Evolutionary conservation across 1,139 yeast genomes (phyloP).

Genomic region (Groenewaldozyma auringiensis): DNA sequence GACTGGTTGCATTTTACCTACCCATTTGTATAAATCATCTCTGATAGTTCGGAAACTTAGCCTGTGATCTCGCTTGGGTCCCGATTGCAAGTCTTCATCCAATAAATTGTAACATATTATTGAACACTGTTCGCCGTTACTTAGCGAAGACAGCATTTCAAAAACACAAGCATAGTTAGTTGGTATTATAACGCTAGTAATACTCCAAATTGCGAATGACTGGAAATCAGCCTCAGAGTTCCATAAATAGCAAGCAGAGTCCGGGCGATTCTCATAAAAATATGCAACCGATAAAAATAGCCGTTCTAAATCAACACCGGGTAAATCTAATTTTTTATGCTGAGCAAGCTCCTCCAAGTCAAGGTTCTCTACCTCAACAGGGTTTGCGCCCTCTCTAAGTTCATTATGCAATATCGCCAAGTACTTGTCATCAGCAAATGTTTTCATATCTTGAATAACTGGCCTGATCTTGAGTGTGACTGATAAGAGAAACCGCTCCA

Average conservation of each 20-base stretch:
- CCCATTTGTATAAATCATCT: neutral
- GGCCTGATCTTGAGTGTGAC: constrained; percentile 72
- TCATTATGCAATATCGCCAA: constrained; percentile 38
- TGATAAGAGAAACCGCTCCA: constrained; percentile 43
- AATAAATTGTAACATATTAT: constrained; percentile 9
- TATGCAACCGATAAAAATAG: constrained; percentile 73
- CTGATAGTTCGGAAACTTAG: neutral
- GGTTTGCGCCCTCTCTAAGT: constrained; percentile 19
- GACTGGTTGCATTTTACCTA: neutral
- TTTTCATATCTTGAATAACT: constrained; percentile 68
- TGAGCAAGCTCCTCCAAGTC: constrained; percentile 26
- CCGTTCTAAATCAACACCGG: constrained; percentile 79
- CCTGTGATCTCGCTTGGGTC: neutral
- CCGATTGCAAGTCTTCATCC: neutral
- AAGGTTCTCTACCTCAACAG: constrained; percentile 19
- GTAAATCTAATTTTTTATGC: constrained; percentile 39
- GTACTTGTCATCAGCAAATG: constrained; percentile 76
- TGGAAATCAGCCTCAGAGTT: constrained; percentile 51
- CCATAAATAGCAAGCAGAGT: constrained; percentile 63
- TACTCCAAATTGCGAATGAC: constrained; percentile 86
- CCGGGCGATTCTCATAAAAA: constrained; percentile 54
- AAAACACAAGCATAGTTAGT: constrained; percentile 73
- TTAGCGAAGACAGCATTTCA: constrained; percentile 65
- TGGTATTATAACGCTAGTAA: constrained; percentile 29
- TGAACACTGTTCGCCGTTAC: constrained; percentile 53